Evolutionary conservation across 257 asterid species (phyloP), one percentile per base, ranked within the genome.

Genomic region (Primulina huaijiensis): DNA sequence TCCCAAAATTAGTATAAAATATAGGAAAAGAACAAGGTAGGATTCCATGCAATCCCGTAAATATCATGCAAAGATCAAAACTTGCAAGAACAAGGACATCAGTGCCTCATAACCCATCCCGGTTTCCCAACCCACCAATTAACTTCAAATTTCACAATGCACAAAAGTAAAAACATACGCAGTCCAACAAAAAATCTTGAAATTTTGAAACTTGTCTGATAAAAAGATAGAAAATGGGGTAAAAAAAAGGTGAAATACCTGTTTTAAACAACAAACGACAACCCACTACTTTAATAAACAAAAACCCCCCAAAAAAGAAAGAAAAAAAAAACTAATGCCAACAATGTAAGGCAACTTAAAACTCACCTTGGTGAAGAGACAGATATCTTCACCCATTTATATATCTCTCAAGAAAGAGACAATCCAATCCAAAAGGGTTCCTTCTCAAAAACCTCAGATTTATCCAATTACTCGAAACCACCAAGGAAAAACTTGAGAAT

Each of bases 361-460:
- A 59, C 89, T 71, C 63, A 92, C 98, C 98, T 92, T 88, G 55
- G 89, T 76, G 85, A 89, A 81, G 66, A 89, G 53, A 70, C 94
- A 89, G 65, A 88, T 83, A 68, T 83, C 92, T 75, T 87, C 98
- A 27, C 90, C 97, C 97, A 90, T 92, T 61, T 23, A 23, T 23
- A 69, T 17, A 60, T 67, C 68, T 25, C 75, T 64, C 61, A 63
- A 64, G 77, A 30, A 75, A 72, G 8, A 35, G 35, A 50, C 20
- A 50, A 50, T 50, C 57, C 8, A 50, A 50, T 16, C 57, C 57
- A 50, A 5, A 50, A 16, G 20, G 21, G 8, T 16, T 6, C 20
- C 57, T 50, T 16, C 62, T 7, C 69, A 74, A 21, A 77, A 33
- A 75, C 76, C 79, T 78, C 84, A 85, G 70, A 72, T 40, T 73